A percentile compares a stretch with the other conserved stretches of the same genome.
Evolutionary conservation across 208 protist genomes (phyloP).

Genomic region (Porcisia hertigi): DNA sequence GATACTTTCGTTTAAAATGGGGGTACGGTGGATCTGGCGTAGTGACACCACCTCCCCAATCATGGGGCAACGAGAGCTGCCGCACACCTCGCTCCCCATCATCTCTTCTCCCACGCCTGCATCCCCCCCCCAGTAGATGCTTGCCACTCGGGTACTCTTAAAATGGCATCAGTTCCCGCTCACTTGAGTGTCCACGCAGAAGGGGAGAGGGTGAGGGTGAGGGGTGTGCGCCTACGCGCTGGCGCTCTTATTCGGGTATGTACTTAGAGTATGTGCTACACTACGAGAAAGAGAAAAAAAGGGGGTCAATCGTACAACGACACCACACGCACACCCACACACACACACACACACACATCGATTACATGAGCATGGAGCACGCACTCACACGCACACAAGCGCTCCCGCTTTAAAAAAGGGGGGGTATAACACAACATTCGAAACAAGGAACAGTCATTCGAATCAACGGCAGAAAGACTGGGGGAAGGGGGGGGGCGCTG

Average conservation of each 20-base stretch:
- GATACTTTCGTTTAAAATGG: background rate
- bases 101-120: background rate
- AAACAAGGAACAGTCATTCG: background rate
- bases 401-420: background rate
- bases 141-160: background rate
- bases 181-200: background rate
- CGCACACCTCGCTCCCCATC: no score
- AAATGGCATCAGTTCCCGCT: background rate
- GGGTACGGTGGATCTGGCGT: background rate
- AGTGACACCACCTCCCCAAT: background rate
- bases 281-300: background rate
- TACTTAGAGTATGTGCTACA: slow-evolving; percentile 16
- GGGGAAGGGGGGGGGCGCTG: no score
- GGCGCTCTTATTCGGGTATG: slow-evolving; percentile 13
- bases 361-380: background rate
- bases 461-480: no score
- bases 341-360: slow-evolving; percentile 9
- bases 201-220: no score
- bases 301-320: background rate
- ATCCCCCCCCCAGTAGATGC: background rate
- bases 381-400: background rate
- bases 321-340: background rate
- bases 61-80: no score
- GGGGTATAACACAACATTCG: background rate
- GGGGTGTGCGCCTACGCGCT: background rate